Base-by-base conservation (phyloP, 768 basidiomycete species). In the Panaeolus cyanescens region DNA sequence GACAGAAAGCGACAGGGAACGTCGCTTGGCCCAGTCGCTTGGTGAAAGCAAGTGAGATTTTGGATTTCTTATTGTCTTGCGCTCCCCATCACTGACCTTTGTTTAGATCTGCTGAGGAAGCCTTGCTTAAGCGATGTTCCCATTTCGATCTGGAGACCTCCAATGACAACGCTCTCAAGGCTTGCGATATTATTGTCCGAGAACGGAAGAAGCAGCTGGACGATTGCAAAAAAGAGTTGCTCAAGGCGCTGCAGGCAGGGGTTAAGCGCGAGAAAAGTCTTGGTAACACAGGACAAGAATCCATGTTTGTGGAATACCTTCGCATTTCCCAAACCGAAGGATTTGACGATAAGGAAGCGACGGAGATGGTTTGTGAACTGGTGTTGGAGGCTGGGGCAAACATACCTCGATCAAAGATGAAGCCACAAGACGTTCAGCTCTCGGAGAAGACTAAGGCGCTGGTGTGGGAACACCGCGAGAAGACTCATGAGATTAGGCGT, bases 61-160 rank as follows among this genome's bases (percentile, higher is more conserved):
- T 59, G 32, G 37, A 22, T 39, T 63, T 25, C 31, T 56, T 57
- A 34, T 45, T 54, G 39, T 53, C 31, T 33, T 39, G 8, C 25
- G 25, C 42, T 57, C 59, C 57, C 37, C 12, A 58, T 61, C 62
- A 45, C 42, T 10, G 54, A 32, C 17, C 9, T 45, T 59, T 54
- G 30, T 57, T 39, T 62, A 95, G 93, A 66, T 85, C 93, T 62
- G 93, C 93, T 2, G 93, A 95, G 69, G 94, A 97, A 77, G 95
- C 95, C 1, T 83, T 98, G 10, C 82, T 98, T 61, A 98, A 98
- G 71, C 90, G 96, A 36, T 96, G 95, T 71, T 96, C 95, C 5
- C 95, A 96, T 71, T 98, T 96, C 73, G 93, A 95, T 65, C 80
- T 95, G 32, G 92, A 93, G 58, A 85, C 84, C 17, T 78, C 80